Conservation (phyloP, 2,329 filamentous ascomycete species). For the Gnomoniopsis sp. region DNA sequence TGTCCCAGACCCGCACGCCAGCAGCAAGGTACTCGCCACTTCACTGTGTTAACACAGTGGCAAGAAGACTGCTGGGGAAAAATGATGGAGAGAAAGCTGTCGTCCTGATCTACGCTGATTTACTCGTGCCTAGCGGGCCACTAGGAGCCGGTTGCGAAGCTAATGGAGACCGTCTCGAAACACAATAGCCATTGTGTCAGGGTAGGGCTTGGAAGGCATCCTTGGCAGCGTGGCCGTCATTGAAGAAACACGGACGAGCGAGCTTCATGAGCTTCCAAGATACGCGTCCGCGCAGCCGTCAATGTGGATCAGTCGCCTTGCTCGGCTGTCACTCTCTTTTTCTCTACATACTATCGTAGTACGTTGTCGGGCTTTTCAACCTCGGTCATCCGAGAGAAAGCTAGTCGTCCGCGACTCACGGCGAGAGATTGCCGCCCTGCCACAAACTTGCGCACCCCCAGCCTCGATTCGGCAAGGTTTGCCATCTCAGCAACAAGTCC, state of each 20-base stretch:
- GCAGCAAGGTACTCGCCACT: background rate
- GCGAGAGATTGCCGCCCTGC: background rate
- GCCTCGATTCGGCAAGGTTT: background rate
- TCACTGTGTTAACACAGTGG: constrained; percentile 9
- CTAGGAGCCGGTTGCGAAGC: background rate
- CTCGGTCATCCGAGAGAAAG: background rate
- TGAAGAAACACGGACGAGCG: background rate
- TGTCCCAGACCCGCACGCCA: constrained; percentile 2
- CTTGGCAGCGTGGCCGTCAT: background rate
- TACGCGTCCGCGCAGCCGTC: background rate
- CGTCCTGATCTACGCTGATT: background rate
- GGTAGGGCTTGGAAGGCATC: background rate
- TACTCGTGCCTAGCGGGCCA: background rate
- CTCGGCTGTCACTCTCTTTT: background rate
- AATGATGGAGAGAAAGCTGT: background rate
- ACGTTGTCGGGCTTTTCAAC: background rate
- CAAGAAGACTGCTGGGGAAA: background rate
- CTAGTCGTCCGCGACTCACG: background rate
- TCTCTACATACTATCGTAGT: no score
- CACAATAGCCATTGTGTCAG: constrained; percentile 8
- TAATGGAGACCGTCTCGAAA: background rate
- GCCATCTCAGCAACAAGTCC: constrained; percentile 12
- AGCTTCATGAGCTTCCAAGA: background rate
- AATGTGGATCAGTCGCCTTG: background rate
- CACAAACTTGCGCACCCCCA: background rate